Evolutionary conservation across 1,284 basidiomycete species (phyloP), one percentile per base, ranked within the genome.

Genomic region (Sutorius eximius): DNA sequence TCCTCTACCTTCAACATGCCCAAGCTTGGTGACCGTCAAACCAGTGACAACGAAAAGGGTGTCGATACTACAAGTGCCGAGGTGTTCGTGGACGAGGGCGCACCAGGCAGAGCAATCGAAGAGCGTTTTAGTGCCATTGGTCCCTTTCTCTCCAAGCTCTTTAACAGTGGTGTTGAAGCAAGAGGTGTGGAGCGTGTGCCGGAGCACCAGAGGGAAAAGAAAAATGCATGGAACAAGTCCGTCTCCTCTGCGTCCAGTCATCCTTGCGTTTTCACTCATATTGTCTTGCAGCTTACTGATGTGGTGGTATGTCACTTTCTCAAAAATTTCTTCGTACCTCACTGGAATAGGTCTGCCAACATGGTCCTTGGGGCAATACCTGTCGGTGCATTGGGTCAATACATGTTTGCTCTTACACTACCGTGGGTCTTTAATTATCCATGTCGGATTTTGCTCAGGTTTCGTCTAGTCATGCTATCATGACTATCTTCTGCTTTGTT

Each of bases 351-450:
- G 73, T 79, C 78, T 27, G 77, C 76, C 55, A 79, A 79, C 49
- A 73, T 70, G 40, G 80, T 81, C 1, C 65, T 83, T 34, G 77
- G 75, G 3, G 81, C 80, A 1, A 79, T 87, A 51, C 82, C 84
- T 0, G 77, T 85, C 22, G 85, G 85, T 7, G 73, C 79, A 20
- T 72, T 86, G 24, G 82, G 73, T 0, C 81, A 82, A 60, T 76
- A 73, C n/a, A 66, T 71, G 60, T 82, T 76, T 61, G 78, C 76
- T 10, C 75, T 87, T 48, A 78, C 79, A 10, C 77, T 85, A 49
- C 69, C 74, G 63, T 78, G 45, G 24, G 76, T 71, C 22, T 22
- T 11, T n/a, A 45, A n/a, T 46, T 5, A 11, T 11, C n/a, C 6
- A 3, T 43, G 9, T 51, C 10, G 7, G 42, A n/a, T 22, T 6